Percentiles rank a stretch among this genome's conserved stretches.
Conservation (phyloP, 1,284 basidiomycete species). For the Moesziomyces globuligerus region DNA sequence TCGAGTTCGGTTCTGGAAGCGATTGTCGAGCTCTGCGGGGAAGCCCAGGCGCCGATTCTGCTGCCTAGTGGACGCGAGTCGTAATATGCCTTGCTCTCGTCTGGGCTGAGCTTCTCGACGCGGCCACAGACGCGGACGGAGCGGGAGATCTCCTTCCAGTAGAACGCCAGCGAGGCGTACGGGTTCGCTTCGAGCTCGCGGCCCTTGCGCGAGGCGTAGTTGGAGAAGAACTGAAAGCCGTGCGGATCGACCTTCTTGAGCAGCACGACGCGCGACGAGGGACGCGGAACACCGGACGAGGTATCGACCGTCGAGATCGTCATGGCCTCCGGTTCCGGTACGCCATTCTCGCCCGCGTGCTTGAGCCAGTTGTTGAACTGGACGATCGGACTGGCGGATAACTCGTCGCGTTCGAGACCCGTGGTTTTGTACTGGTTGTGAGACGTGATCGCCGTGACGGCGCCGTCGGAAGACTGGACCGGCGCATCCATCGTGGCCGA, state of each 20-base stretch:
- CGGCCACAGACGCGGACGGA: constrained; percentile 86
- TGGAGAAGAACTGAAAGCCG: constrained; percentile 93
- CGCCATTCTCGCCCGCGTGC: constrained; percentile 48
- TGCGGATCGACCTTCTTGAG: constrained; percentile 78
- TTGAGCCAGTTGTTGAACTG: constrained; percentile 64
- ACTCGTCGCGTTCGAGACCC: constrained; percentile 48
- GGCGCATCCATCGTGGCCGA: constrained; percentile 27
- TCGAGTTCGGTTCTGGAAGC: constrained; percentile 75
- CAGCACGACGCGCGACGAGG: constrained; percentile 87
- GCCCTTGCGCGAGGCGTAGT: constrained; percentile 92
- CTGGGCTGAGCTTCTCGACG: constrained; percentile 78
- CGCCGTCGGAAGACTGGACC: constrained; percentile 5
- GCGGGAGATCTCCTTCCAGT: constrained; percentile 86
- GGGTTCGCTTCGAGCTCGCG: constrained; percentile 76
- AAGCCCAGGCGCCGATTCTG: constrained; percentile 90
- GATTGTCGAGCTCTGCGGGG: constrained; percentile 83
- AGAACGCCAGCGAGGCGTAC: constrained; percentile 83
- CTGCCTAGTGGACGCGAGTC: constrained; percentile 83
- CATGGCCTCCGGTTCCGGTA: constrained; percentile 65
- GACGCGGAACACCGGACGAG: constrained; percentile 65
- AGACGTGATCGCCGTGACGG: constrained; percentile 48
- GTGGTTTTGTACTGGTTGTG: constrained; percentile 62
- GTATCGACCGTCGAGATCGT: constrained; percentile 54
- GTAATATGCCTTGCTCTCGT: constrained; percentile 87
- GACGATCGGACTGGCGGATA: constrained; percentile 53